phyloP scores from a whole-genome alignment of 768 basidiomycete genomes.

The Lyophyllum semitale region DNA sequence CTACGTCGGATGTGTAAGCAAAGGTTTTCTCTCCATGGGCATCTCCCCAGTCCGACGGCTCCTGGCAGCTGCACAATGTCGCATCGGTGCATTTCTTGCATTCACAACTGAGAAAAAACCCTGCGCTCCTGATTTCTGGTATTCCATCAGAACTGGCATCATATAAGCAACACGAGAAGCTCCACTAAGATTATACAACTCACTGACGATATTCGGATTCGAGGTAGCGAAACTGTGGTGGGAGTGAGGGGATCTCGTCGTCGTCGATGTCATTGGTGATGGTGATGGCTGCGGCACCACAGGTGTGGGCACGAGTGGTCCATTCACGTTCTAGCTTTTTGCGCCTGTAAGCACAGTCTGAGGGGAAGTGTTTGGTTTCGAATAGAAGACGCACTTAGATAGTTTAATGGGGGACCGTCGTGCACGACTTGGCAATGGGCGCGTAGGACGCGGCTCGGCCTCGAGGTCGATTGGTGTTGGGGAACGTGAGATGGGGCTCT shows the following conservation, averaged over 20 bases:
- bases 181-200: constrained; percentile 18
- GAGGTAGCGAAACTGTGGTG: constrained; percentile 48
- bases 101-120: constrained; percentile 44
- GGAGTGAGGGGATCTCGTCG: constrained; percentile 45
- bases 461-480: background rate
- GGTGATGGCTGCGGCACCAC: constrained; percentile 32
- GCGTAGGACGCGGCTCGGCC: background rate
- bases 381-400: background rate
- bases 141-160: constrained; percentile 16
- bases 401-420: background rate
- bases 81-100: constrained; percentile 39
- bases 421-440: background rate
- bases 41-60: constrained; percentile 39
- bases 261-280: constrained; percentile 44
- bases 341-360: constrained; percentile 17
- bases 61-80: constrained; percentile 50
- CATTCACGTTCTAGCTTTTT: constrained; percentile 32
- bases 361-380: background rate
- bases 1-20: constrained; percentile 46
- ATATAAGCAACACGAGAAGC: background rate
- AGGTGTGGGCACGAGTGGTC: constrained; percentile 26
- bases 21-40: constrained; percentile 26
- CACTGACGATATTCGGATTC: constrained; percentile 55
- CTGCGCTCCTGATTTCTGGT: constrained; percentile 20
- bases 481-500: background rate